Base-by-base conservation (phyloP, 371 early-diverging fungal species). In the Smittium culicis region DNA sequence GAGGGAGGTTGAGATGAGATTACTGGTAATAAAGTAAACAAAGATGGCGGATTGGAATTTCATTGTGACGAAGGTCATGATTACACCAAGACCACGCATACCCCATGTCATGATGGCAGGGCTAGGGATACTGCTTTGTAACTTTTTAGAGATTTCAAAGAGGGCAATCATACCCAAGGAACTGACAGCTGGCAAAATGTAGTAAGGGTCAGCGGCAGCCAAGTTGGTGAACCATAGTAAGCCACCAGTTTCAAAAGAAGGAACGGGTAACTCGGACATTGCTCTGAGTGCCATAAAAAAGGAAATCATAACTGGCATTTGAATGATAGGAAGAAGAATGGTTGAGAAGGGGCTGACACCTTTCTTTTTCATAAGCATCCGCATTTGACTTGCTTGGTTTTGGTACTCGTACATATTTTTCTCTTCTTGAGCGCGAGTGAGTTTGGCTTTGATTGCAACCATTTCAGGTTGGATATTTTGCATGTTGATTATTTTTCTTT, bases 231-330 rank as follows among this genome's bases (percentile, higher is more conserved):
- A 87, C 93, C 94, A 97, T 27, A 71, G 69, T 3, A 84, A 28
- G 58, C 94, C 94, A 35, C 92, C 93, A 3, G 81, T 82, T 61
- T 72, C 63, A 72, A 94, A 83, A 31, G 90, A 88, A 25, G 94
- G 91, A 0, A 94, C 88, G 8, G 92, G 90, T 34, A 90, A 69
- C 24, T 82, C 81, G 24, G 90, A 84, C 91, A 97, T 89, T 33
- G 77, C 82, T 68, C 86, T 79, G 61, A 95, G 72, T 1, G 89
- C 94, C 72, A 92, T 77, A 71, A 94, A 97, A 80, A 94, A 88
- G 2, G 85, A 82, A 67, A 97, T 79, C 83, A 93, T 88, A 35
- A 94, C 81, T n/a, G 94, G 94, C 45, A 86, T 81, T 71, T 92
- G 91, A 14, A 86, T 68, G 34, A 91, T 61, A 2, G 86, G 83